Percentiles rank a stretch among this genome's conserved stretches.
Conservation (phyloP, 257 asterid species). For the Sherardia arvensis region DNA sequence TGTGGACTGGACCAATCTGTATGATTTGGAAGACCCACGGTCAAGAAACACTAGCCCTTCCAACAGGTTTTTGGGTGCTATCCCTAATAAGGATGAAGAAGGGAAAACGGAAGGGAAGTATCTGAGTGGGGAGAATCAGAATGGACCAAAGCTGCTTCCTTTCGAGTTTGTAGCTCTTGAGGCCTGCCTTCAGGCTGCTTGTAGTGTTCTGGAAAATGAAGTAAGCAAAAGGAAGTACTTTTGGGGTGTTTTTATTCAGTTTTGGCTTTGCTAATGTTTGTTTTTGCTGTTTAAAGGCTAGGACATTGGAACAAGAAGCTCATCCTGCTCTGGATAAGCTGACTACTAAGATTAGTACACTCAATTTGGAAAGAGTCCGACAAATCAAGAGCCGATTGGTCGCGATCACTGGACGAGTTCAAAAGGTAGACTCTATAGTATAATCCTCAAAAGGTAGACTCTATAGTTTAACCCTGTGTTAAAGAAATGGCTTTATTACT, state of each 20-base stretch:
- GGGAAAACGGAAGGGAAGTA: conserved; percentile 48
- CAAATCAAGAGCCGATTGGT: conserved; percentile 90
- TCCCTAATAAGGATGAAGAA: conserved; percentile 43
- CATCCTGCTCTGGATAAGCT: conserved; percentile 89
- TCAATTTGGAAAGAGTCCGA: too few relatives aligned
- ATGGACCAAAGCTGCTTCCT: conserved; percentile 84
- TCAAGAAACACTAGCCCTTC: conserved; percentile 49
- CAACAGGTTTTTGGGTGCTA: conserved; percentile 34
- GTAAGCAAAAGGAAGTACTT: conserved; percentile 8
- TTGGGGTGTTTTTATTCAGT: neutral
- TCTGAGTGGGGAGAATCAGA: conserved; percentile 48
- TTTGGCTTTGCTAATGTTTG: conserved; percentile 8
- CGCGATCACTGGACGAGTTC: conserved; percentile 96
- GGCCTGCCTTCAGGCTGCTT: too few relatives aligned
- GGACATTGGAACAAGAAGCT: conserved; percentile 92
- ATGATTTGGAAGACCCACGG: conserved; percentile 61
- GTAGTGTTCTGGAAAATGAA: too few relatives aligned
- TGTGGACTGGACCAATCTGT: conserved; percentile 73
- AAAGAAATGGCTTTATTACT: neutral
- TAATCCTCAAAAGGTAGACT: too few relatives aligned
- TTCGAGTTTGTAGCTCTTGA: too few relatives aligned
- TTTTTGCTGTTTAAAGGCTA: conserved; percentile 47
- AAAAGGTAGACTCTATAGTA: conserved; percentile 55
- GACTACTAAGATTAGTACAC: conserved; percentile 84
- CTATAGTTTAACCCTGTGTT: neutral